Percentiles rank a stretch among this genome's conserved stretches.
Conservation (phyloP, 306 rosid genomes). For the Casuarina equisetifolia region DNA sequence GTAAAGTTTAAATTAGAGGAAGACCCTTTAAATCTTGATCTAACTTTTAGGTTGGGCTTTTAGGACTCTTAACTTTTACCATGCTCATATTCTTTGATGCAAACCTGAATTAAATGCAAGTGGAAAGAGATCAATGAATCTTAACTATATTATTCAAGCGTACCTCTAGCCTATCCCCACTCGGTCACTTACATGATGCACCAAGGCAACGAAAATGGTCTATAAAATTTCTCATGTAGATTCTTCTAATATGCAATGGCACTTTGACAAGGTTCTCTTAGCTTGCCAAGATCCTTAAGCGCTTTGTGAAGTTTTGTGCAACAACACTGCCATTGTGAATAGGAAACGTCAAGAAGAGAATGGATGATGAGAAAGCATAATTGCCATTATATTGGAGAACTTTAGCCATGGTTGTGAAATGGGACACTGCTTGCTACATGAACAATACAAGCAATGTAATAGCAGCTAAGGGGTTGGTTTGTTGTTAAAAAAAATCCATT, state of each 20-base stretch:
- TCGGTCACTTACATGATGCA: slow-evolving; percentile 41
- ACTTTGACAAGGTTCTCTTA: slow-evolving; percentile 28
- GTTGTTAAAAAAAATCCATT: slow-evolving; percentile 34
- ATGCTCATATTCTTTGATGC: too few relatives aligned
- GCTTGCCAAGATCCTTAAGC: slow-evolving; percentile 33
- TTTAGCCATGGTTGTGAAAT: slow-evolving; percentile 40
- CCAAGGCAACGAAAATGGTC: slow-evolving; percentile 32
- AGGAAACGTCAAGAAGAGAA: neutral
- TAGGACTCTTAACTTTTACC: too few relatives aligned
- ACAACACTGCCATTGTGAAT: slow-evolving; percentile 25
- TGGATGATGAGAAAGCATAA: too few relatives aligned
- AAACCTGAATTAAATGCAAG: too few relatives aligned
- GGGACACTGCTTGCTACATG: slow-evolving; percentile 31
- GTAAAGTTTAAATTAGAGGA: too few relatives aligned
- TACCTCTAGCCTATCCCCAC: slow-evolving; percentile 11
- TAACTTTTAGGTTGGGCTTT: too few relatives aligned
- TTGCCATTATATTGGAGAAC: neutral
- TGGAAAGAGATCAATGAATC: slow-evolving; percentile 14
- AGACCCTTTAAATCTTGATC: too few relatives aligned
- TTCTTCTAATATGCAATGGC: slow-evolving; percentile 18
- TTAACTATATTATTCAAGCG: slow-evolving; percentile 41
- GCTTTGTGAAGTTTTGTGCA: slow-evolving; percentile 19
- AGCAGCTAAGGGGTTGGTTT: too few relatives aligned
- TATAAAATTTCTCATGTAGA: slow-evolving; percentile 25
- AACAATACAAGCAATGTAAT: too few relatives aligned